Conservation (phyloP, 169 alveolate genomes). For the Cryptosporidium xiaoi region DNA sequence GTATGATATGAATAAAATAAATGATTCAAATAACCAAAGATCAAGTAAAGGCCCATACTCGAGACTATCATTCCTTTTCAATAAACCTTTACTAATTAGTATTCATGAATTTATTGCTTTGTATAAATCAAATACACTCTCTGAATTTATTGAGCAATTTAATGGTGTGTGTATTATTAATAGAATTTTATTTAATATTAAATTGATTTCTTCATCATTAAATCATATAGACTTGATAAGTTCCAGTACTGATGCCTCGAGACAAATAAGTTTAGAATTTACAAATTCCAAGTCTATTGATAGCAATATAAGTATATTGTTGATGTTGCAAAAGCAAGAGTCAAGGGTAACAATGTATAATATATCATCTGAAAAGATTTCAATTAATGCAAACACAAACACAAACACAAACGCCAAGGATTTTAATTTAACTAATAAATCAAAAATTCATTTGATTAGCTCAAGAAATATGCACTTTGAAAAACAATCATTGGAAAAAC, state of each 20-base stretch:
- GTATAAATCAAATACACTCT: slow-evolving; percentile 45
- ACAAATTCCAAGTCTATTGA: slow-evolving; percentile 1
- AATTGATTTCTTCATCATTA: not conserved
- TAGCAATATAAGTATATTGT: not conserved
- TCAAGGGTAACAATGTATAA: slow-evolving; percentile 9
- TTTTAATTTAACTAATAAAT: too few relatives aligned
- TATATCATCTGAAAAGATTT: slow-evolving; percentile 10
- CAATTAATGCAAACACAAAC: not conserved
- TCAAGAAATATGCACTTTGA: too few relatives aligned
- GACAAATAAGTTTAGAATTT: slow-evolving; percentile 10
- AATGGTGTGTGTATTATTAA: slow-evolving; percentile 33
- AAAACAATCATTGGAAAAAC: too few relatives aligned
- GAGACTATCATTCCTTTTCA: slow-evolving; percentile 13
- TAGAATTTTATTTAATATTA: slow-evolving; percentile 4
- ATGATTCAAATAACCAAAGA: not conserved
- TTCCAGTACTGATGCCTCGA: slow-evolving; percentile 33
- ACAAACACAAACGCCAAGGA: not conserved
- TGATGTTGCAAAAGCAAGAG: not conserved
- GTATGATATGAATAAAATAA: not conserved
- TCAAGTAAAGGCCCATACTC: not conserved
- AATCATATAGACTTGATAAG: slow-evolving; percentile 17
- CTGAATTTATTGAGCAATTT: slow-evolving; percentile 52
- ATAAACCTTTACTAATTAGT: slow-evolving; percentile 43
- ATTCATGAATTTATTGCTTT: slow-evolving; percentile 67
- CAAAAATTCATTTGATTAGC: too few relatives aligned